Evolutionary conservation across 2,329 filamentous ascomycete species (phyloP), one percentile per base, ranked within the genome.

Genomic region (Sporothrix variecibatus): DNA sequence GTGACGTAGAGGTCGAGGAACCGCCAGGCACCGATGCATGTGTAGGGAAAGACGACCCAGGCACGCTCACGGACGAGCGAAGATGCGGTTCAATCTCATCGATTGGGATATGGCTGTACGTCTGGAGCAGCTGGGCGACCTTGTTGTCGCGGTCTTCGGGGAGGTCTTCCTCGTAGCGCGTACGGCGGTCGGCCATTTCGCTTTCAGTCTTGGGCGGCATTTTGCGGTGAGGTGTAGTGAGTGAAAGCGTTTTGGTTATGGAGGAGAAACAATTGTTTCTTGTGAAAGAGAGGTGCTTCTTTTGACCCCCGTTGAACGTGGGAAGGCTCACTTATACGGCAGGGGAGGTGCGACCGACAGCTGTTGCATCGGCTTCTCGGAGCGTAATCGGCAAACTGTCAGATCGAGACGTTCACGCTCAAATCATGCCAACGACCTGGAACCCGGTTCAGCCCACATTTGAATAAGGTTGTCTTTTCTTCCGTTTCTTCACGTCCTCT

Each of bases 1-100:
- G 79, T 77, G 40, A 84, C 76, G 73, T 80, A 80, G 40, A 83
- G 81, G 75, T 81, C 79, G 15, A 84, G 76, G 76, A 84, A 84
- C 62, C 81, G 81, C 78, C 82, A 84, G 70, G 79, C 78, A n/a
- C 82, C 82, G 60, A 84, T 80, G 75, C 82, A 84, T 11, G 79
- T 79, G 77, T 83, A 84, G 4, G 80, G 80, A 73, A 80, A 82
- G 68, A 83, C 76, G 51, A 78, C 74, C 78, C 79, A 83, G 23
- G 83, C 82, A 73, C 80, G 80, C 68, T 83, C 80, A 73, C 15
- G 26, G 51, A 60, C 6, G 71, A 65, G n/a, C 71, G 72, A 23
- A 79, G 71, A 68, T 78, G 79, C 3, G 74, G 62, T 26, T 78
- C 78, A 49, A 79, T 72, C 62, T 79, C 43, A 20, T 76, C 75